Conservation (phyloP, 2,329 filamentous ascomycete genomes). For the Ophiostoma tasmaniense region DNA sequence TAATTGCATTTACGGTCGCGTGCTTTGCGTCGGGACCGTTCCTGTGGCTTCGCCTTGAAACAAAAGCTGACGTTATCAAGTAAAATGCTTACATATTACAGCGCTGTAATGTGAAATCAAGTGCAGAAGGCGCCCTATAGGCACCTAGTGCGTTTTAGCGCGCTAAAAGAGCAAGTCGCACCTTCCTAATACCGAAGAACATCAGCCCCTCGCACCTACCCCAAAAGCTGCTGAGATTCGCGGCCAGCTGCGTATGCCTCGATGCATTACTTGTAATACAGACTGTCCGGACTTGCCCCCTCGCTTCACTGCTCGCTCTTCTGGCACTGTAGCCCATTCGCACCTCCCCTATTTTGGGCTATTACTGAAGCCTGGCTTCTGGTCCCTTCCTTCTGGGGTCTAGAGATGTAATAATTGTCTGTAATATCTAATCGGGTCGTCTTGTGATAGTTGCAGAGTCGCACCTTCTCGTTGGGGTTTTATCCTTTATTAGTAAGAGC, state of each 20-base stretch:
- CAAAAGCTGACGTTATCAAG: not conserved
- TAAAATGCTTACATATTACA: not conserved
- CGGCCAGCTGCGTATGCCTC: not conserved
- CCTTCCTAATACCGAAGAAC: not conserved
- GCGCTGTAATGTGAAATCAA: not conserved
- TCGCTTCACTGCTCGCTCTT: not conserved
- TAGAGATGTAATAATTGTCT: not conserved
- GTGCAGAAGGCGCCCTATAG: not conserved
- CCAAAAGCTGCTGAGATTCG: not conserved
- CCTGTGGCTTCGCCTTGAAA: not conserved
- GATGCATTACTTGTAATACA: not conserved
- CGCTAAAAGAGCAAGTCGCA: not conserved
- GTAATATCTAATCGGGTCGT: not conserved
- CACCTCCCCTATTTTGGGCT: not conserved
- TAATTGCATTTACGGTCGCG: not conserved
- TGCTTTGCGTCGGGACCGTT: not conserved
- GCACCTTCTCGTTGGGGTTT: not conserved
- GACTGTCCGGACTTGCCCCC: not conserved
- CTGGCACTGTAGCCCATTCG: not conserved
- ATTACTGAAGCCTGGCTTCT: not conserved
- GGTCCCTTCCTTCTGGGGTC: not conserved
- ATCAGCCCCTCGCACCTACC: not conserved
- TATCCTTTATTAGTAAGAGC: not conserved
- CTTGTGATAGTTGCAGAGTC: not conserved
- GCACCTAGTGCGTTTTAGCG: not conserved